Percentiles rank a stretch among this genome's conserved stretches.
These are phyloP conservation scores for Pseudocercospora pini-densiflorae DNA, from an alignment of 2,329 filamentous ascomycete species.

Conservation along the genomic window DNA sequence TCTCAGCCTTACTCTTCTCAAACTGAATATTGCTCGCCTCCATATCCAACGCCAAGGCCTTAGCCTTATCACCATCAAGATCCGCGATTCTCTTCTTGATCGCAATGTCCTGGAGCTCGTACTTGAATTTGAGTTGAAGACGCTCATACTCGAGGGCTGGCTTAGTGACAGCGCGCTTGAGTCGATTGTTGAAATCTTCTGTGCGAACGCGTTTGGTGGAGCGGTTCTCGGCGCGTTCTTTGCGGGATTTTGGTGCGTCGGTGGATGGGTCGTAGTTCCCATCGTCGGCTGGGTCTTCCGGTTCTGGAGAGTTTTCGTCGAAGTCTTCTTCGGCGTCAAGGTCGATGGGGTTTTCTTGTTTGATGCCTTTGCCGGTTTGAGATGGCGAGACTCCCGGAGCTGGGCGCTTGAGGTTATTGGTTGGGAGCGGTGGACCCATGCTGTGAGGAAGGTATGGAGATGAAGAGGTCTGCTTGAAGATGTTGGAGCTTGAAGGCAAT, in stretches of 20 bases:
- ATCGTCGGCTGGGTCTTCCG: slow-evolving; percentile 3
- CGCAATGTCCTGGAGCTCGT: slow-evolving; percentile 12
- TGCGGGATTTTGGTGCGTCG: neutral
- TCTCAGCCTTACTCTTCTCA: slow-evolving; percentile 8
- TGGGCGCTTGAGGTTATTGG: neutral
- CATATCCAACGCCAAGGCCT: slow-evolving; percentile 3
- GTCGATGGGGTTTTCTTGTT: neutral
- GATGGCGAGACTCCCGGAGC: neutral
- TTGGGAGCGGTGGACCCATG: neutral
- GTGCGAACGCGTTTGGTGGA: neutral
- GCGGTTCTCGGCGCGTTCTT: neutral
- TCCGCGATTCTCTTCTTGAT: slow-evolving; percentile 17
- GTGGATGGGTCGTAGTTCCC: slow-evolving; percentile 5
- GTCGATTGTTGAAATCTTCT: slow-evolving; percentile 6
- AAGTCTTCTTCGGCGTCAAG: neutral
- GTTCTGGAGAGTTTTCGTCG: neutral
- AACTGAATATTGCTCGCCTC: slow-evolving; percentile 14
- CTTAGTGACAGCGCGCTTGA: neutral
- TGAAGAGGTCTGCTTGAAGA: neutral
- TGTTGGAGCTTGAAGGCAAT: neutral
- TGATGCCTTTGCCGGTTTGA: neutral
- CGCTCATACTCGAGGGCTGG: slow-evolving; percentile 11
- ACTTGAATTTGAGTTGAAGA: slow-evolving; percentile 10
- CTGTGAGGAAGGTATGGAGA: neutral
- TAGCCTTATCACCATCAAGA: neutral